These are phyloP conservation scores for Dipodascus geniculatus DNA, from an alignment of 805 yeast genomes.

Conservation along the genomic window DNA sequence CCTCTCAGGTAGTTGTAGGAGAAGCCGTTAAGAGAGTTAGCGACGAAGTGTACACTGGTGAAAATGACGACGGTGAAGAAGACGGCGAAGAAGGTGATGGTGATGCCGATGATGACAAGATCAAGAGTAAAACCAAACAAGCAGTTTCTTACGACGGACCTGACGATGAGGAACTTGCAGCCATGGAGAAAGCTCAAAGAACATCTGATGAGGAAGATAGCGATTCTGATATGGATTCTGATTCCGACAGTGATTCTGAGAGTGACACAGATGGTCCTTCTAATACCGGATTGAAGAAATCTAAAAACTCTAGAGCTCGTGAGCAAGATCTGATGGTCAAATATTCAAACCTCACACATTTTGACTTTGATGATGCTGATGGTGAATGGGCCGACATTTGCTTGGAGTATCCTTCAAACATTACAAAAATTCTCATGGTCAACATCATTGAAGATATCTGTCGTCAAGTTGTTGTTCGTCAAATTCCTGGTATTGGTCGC, in stretches of 20 bases:
- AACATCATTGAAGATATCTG: constrained; percentile 90
- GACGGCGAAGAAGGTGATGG: constrained; percentile 34
- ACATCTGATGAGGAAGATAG: constrained; percentile 35
- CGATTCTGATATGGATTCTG: constrained; percentile 21
- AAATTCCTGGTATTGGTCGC: constrained; percentile 82
- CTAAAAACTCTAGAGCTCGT: constrained; percentile 66
- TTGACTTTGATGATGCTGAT: constrained; percentile 76
- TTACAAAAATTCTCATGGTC: constrained; percentile 93
- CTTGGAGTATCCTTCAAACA: constrained; percentile 69
- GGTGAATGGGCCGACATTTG: constrained; percentile 94
- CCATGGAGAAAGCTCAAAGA: constrained; percentile 63
- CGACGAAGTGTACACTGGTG: constrained; percentile 52
- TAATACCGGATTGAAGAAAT: constrained; percentile 11
- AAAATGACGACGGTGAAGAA: constrained; percentile 30
- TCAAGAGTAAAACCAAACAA: constrained; percentile 58
- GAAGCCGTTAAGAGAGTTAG: constrained; percentile 23
- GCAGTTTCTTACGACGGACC: constrained; percentile 90
- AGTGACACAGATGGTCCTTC: constrained; percentile 30
- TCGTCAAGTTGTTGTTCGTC: constrained; percentile 82
- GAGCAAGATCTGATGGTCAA: constrained; percentile 69
- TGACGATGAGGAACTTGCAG: constrained; percentile 89
- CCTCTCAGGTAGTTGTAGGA: constrained; percentile 31
- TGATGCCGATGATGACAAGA: constrained; percentile 50
- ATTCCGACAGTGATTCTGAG: constrained; percentile 24
- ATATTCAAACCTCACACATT: constrained; percentile 63